A percentile compares a stretch with the other conserved stretches of the same genome.
phyloP scores from a whole-genome alignment of 2,329 filamentous ascomycete species.

The Paracoccidioides brasiliensis region DNA sequence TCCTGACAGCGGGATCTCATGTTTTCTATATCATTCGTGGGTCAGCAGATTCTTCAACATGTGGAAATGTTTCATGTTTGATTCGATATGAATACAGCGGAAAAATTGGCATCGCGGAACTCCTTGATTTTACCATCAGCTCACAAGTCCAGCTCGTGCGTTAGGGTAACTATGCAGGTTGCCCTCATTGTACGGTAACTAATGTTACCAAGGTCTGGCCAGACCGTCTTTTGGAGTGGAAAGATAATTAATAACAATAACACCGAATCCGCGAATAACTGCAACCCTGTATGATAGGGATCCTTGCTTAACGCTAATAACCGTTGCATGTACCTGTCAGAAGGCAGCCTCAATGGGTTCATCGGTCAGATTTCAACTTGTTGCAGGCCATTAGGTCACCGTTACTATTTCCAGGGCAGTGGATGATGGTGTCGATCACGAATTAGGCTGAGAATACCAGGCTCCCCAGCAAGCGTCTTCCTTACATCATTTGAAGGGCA shows the following conservation, averaged over 20 bases:
- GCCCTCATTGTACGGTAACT: neutral
- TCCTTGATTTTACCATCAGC: neutral
- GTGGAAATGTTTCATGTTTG: neutral
- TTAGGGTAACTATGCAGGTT: neutral
- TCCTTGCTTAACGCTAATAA: neutral
- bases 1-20: no score
- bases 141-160: neutral
- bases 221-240: neutral
- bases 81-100: neutral
- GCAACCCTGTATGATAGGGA: neutral
- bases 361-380: neutral
- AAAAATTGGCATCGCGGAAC: neutral
- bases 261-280: neutral
- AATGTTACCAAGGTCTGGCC: neutral
- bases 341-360: neutral
- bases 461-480: neutral
- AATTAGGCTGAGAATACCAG: slow-evolving; percentile 5
- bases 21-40: no score
- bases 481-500: neutral
- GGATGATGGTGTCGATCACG: slow-evolving; percentile 8
- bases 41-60: neutral
- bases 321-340: neutral
- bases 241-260: neutral
- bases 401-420: slow-evolving; percentile 5
- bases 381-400: neutral